Conservation (phyloP, 1,139 yeast species). For the Candida sp. region DNA sequence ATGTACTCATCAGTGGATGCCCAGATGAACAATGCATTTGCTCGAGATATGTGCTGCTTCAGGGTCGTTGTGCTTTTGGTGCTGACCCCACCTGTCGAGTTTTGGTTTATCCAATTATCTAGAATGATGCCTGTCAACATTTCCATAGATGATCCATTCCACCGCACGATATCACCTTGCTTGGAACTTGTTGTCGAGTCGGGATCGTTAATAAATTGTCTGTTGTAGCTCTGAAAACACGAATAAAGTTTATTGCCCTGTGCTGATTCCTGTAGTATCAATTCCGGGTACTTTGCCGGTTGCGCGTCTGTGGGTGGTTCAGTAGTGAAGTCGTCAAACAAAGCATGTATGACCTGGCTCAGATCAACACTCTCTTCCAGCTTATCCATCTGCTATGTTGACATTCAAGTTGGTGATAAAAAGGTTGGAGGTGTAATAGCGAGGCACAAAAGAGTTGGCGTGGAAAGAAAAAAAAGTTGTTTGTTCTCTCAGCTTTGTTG, state of each 20-base stretch:
- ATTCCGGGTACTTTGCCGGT: slow-evolving; percentile 34
- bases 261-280: slow-evolving; percentile 33
- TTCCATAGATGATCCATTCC: slow-evolving; percentile 36
- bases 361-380: slow-evolving; percentile 2
- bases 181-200: slow-evolving; percentile 11
- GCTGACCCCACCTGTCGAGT: not conserved
- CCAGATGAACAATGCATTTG: slow-evolving; percentile 49
- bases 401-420: not conserved
- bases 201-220: slow-evolving; percentile 33
- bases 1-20: slow-evolving; percentile 48
- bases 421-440: not conserved
- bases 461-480: not conserved
- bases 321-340: slow-evolving; percentile 9
- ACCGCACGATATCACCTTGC: slow-evolving; percentile 29
- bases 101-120: slow-evolving; percentile 28
- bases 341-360: slow-evolving; percentile 5
- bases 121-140: slow-evolving; percentile 30
- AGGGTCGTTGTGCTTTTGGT: slow-evolving; percentile 10
- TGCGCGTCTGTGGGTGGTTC: not conserved
- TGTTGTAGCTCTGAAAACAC: slow-evolving; percentile 38
- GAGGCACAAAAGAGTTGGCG: not conserved
- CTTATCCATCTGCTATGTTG: not conserved
- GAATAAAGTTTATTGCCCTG: slow-evolving; percentile 36
- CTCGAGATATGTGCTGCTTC: slow-evolving; percentile 13
- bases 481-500: not conserved